phyloP scores from a whole-genome alignment of 331 rosid species.

The Quercus lobata region DNA sequence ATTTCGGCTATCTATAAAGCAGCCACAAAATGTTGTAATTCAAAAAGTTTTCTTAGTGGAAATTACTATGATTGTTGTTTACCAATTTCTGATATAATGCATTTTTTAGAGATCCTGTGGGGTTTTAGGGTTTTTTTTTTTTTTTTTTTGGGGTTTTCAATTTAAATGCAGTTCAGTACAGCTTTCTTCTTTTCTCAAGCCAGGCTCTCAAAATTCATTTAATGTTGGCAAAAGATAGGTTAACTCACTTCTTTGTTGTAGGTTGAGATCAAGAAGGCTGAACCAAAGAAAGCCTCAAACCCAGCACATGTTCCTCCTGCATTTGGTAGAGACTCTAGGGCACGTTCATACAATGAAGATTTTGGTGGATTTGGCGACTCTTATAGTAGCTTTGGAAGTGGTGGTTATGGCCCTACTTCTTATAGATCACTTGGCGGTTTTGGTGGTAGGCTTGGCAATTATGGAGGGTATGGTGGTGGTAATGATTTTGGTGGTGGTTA shows the following conservation, averaged over 20 bases:
- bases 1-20: neutral
- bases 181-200: constrained; percentile 25
- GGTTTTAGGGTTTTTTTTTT: constrained; percentile 1
- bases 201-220: constrained; percentile 15
- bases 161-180: constrained; percentile 40
- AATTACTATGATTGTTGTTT: neutral
- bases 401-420: constrained; percentile 55
- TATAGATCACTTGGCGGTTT: constrained; percentile 47
- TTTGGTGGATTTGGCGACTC: constrained; percentile 49
- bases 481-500: constrained; percentile 56
- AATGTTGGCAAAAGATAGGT: constrained; percentile 38
- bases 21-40: neutral
- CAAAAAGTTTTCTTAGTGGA: neutral
- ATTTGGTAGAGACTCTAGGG: constrained; percentile 62
- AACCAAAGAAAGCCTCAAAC: constrained; percentile 72
- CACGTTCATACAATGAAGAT: constrained; percentile 56
- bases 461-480: constrained; percentile 50
- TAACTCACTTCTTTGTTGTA: constrained; percentile 65
- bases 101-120: neutral
- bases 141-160: constrained; percentile 17
- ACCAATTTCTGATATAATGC: neutral
- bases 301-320: constrained; percentile 51
- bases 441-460: constrained; percentile 41
- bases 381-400: constrained; percentile 46
- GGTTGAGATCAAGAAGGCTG: constrained; percentile 76